Base-by-base conservation (phyloP, 176 grass and related monocot species). In the Paspalum vaginatum region DNA sequence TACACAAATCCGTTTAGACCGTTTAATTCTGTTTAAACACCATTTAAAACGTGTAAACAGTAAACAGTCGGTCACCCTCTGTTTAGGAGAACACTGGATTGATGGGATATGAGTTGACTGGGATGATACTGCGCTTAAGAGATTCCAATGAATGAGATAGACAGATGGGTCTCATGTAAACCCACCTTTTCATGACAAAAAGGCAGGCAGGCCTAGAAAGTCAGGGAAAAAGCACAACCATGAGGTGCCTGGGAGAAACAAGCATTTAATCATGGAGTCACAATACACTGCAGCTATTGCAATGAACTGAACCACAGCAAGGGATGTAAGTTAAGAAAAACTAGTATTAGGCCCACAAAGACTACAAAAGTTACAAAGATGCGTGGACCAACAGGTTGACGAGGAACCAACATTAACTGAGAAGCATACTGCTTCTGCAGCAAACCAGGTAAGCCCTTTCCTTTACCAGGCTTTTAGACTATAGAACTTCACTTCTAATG, bases 371-470 rank as follows among this genome's bases (percentile, higher is more conserved):
- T 16, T 42, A 66, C 17, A 42, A n/a, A 66, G 17, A 66, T n/a
- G 38, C 17, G n/a, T n/a, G 17, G 17, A 66, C 38, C 37, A 42
- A 42, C 63, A 42, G 38, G 61, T 32, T 39, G 5, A 43, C 7
- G 65, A 68, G 65, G 41, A 21, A 44, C 32, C 32, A 39, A 41
- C 40, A 74, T 41, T 41, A 38, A 63, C 15, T 18, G 24, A 63
- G 24, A 12, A 21, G 9, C 43, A 41, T 40, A 22, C 3, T 77
- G 49, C 42, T 6, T 48, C 42, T 47, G 61, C 15, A 76, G 4
- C 13, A 61, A 76, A 61, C 74, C 7, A 76, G 56, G 21, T 61
- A 77, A 48, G 48, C 15, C 40, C 22, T 66, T 66, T 66, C 63
- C 64, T 66, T 66, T 66, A 11, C 17, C 64, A 66, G 39, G 39